Conservation (phyloP, 805 yeast species). For the Suhomyces kilbournensis region DNA sequence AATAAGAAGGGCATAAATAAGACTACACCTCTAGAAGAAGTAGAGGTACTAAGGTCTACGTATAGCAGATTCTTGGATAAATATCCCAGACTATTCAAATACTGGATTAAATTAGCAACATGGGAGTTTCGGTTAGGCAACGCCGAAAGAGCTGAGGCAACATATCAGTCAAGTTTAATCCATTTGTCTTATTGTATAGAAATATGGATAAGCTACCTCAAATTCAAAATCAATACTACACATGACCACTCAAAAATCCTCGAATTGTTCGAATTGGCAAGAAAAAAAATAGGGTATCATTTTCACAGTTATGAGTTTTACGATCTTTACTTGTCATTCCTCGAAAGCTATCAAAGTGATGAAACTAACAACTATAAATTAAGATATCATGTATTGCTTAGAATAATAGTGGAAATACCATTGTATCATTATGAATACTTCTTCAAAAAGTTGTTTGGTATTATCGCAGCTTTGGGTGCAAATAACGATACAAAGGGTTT, state of each 20-base stretch:
- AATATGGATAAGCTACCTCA: constrained; percentile 50
- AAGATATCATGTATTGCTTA: constrained; percentile 41
- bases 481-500: not conserved
- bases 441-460: constrained; percentile 35
- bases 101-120: constrained; percentile 57
- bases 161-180: constrained; percentile 20
- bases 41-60: constrained; percentile 34
- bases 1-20: constrained; percentile 31
- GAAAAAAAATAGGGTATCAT: constrained; percentile 49
- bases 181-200: constrained; percentile 44
- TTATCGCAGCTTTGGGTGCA: constrained; percentile 25
- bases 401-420: constrained; percentile 55
- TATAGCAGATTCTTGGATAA: constrained; percentile 43
- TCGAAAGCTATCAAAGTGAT: constrained; percentile 26
- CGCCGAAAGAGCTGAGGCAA: constrained; percentile 29
- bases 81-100: constrained; percentile 51
- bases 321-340: constrained; percentile 45
- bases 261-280: constrained; percentile 44
- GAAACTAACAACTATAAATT: constrained; percentile 20
- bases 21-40: constrained; percentile 25
- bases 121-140: constrained; percentile 46
- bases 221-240: constrained; percentile 35
- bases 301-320: constrained; percentile 52
- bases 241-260: constrained; percentile 29
- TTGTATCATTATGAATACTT: constrained; percentile 50